phyloP scores from a whole-genome alignment of 352 stramenopile genomes.

The Elongisporangium prolatum region DNA sequence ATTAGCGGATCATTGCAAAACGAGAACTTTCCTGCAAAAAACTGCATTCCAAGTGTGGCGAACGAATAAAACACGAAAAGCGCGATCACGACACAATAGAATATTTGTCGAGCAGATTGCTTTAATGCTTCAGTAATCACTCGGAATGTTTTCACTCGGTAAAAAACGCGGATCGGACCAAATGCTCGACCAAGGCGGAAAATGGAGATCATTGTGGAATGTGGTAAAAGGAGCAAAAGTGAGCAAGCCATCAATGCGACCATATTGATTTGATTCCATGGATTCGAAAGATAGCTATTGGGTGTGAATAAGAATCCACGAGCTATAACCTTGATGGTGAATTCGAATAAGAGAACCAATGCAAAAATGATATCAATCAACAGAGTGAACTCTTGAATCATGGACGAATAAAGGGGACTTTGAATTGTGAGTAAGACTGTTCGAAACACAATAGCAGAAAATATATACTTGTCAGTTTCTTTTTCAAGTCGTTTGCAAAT shows the following conservation, averaged over 20 bases:
- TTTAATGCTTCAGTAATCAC: constrained; percentile 81
- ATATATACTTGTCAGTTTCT: constrained; percentile 84
- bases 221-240: constrained; percentile 59
- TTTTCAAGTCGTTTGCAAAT: constrained; percentile 70
- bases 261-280: constrained; percentile 85
- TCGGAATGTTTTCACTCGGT: constrained; percentile 79
- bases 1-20: constrained; percentile 75
- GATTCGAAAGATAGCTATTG: constrained; percentile 75
- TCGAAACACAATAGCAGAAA: constrained; percentile 70
- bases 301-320: constrained; percentile 76
- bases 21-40: constrained; percentile 75
- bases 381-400: constrained; percentile 79
- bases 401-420: constrained; percentile 66
- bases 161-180: constrained; percentile 80
- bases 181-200: constrained; percentile 77
- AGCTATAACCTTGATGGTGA: constrained; percentile 77
- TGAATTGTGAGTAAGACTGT: constrained; percentile 72
- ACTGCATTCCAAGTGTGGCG: constrained; percentile 82
- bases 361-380: constrained; percentile 71
- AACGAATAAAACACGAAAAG: constrained; percentile 84
- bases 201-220: constrained; percentile 68
- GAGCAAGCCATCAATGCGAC: constrained; percentile 74
- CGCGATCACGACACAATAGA: constrained; percentile 76
- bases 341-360: constrained; percentile 75
- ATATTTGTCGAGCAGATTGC: constrained; percentile 69